phyloP scores from a whole-genome alignment of 495 filamentous ascomycete genomes.

The Hypoxylon rickii region DNA sequence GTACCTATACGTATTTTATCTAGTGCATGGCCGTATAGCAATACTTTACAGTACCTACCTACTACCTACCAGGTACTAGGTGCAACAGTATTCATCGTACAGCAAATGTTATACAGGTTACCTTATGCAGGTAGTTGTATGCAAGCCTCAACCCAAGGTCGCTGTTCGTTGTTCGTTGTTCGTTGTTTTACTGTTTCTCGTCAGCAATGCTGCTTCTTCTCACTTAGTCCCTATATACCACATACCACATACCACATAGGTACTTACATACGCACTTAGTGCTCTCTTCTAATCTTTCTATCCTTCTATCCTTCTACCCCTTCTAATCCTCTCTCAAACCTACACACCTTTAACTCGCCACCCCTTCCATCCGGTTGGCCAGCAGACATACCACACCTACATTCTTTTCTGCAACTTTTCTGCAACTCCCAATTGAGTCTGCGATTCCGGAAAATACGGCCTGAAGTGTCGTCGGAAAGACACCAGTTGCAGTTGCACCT shows the following conservation, averaged over 20 bases:
- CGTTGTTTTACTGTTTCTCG: slow-evolving; percentile 31
- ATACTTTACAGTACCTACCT: background rate
- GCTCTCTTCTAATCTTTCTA: no score
- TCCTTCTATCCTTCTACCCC: background rate
- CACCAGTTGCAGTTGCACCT: slow-evolving; percentile 5
- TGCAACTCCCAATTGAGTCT: slow-evolving; percentile 26
- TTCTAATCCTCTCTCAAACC: slow-evolving; percentile 7
- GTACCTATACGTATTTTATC: no score
- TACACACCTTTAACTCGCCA: slow-evolving; percentile 26
- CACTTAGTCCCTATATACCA: no score
- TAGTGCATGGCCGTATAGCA: no score
- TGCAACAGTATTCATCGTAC: no score
- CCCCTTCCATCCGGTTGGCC: slow-evolving; percentile 33
- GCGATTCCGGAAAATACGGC: slow-evolving; percentile 20
- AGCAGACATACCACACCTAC: no score
- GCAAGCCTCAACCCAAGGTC: no score
- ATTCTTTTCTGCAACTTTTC: slow-evolving; percentile 10
- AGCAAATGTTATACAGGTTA: no score
- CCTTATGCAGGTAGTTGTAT: no score
- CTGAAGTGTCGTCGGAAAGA: slow-evolving; percentile 13
- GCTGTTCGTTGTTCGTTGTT: no score
- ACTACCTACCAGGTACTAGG: background rate
- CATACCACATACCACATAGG: background rate
- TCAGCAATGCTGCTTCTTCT: slow-evolving; percentile 19
- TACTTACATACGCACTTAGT: slow-evolving; percentile 1